A percentile compares a stretch with the other conserved stretches of the same genome.
These are phyloP conservation scores for Elongisporangium anandrum DNA, from an alignment of 352 stramenopile genomes.

Conservation along the genomic window DNA sequence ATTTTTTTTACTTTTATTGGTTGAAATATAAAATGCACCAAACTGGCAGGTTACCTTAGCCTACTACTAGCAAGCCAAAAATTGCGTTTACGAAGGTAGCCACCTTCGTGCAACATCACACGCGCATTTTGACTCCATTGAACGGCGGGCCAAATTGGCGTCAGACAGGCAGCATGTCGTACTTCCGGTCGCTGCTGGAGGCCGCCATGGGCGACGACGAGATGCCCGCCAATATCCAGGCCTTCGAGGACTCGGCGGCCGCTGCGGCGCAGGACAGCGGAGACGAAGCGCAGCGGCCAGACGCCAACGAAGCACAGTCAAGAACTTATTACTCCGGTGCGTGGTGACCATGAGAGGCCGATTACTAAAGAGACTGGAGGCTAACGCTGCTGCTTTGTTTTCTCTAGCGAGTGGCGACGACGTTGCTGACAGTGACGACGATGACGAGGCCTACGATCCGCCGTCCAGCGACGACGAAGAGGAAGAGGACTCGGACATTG, in stretches of 20 bases:
- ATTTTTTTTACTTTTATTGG: too few relatives aligned
- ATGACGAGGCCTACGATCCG: constrained; percentile 30
- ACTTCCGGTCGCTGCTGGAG: constrained; percentile 80
- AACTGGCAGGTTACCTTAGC: too few relatives aligned
- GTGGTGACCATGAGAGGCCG: background rate
- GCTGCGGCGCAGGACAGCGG: constrained; percentile 19
- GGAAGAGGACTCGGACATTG: constrained; percentile 83
- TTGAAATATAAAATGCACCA: too few relatives aligned
- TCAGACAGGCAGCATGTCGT: constrained; percentile 45
- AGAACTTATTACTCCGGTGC: background rate
- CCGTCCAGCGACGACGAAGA: constrained; percentile 65
- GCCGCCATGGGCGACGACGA: constrained; percentile 70
- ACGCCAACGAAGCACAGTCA: background rate
- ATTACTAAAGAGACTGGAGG: background rate
- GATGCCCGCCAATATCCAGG: constrained; percentile 41
- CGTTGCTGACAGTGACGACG: constrained; percentile 41
- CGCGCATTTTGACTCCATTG: background rate
- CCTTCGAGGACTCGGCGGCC: constrained; percentile 28
- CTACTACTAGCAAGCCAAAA: background rate
- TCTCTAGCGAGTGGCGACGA: constrained; percentile 9
- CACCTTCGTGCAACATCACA: background rate
- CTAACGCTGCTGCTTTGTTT: background rate
- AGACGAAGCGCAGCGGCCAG: background rate
- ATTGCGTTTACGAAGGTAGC: too few relatives aligned
- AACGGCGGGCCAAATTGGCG: background rate